These are phyloP conservation scores for Diutina catenulata DNA, from an alignment of 1,139 yeast genomes.

Conservation along the genomic window DNA sequence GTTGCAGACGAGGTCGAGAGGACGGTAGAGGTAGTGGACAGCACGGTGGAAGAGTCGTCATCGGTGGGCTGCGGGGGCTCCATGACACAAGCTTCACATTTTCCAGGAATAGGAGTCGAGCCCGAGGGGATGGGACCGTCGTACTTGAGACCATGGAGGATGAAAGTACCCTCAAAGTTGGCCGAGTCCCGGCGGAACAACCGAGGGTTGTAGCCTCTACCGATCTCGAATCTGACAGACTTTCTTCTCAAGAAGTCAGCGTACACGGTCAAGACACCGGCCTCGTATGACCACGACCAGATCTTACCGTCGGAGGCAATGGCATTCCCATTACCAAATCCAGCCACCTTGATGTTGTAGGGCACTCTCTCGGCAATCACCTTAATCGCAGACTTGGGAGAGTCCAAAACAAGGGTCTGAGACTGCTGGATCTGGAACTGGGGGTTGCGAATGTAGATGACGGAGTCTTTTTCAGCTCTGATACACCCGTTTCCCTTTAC, in stretches of 20 bases:
- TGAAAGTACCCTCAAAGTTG: constrained; percentile 10
- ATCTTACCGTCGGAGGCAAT: constrained; percentile 10
- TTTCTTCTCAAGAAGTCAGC: constrained; percentile 11
- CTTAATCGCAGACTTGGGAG: neutral
- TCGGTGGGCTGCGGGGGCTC: neutral
- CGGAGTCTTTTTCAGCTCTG: constrained; percentile 3
- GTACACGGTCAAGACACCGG: constrained; percentile 13
- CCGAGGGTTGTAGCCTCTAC: constrained; percentile 11
- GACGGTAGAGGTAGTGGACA: too few species aligned
- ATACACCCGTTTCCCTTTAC: constrained; percentile 7
- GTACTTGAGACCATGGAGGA: constrained; percentile 14
- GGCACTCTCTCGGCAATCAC: neutral
- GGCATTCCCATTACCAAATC: constrained; percentile 21
- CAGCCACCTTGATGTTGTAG: constrained; percentile 16
- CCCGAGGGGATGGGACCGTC: constrained; percentile 9
- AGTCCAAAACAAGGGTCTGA: neutral
- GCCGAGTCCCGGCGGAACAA: constrained; percentile 11
- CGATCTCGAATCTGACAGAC: too few species aligned
- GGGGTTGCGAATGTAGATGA: constrained; percentile 6
- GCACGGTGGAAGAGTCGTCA: too few species aligned
- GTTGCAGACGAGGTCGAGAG: too few species aligned
- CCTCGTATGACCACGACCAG: constrained; percentile 11
- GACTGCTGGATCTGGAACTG: neutral
- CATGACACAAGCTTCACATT: too few species aligned
- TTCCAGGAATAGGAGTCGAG: too few species aligned